These are phyloP conservation scores for Cytospora leucostoma DNA, from an alignment of 2,329 filamentous ascomycete species.

Conservation along the genomic window DNA sequence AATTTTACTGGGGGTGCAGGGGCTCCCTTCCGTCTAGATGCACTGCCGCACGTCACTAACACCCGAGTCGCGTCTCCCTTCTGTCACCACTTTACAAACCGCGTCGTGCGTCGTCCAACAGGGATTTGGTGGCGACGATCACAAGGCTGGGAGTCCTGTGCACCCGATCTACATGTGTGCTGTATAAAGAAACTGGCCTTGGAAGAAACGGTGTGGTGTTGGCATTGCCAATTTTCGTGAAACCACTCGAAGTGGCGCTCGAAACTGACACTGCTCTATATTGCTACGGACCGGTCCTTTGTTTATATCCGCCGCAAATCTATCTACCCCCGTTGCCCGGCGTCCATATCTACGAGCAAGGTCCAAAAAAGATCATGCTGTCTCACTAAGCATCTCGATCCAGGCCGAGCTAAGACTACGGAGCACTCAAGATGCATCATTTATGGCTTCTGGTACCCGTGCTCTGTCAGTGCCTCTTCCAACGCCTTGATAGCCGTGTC, in stretches of 20 bases:
- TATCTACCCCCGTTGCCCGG: constrained; percentile 5
- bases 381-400: background rate
- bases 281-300: constrained; percentile 4
- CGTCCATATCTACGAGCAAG: background rate
- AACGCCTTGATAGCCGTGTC: constrained; percentile 81
- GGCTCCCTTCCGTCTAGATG: background rate
- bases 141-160: background rate
- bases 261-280: background rate
- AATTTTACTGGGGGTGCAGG: constrained; percentile 18
- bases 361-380: background rate
- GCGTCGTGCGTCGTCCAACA: constrained; percentile 9
- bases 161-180: too few species aligned
- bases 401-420: background rate
- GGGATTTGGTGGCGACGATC: background rate
- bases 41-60: constrained; percentile 22
- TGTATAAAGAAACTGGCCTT: too few species aligned
- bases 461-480: constrained; percentile 72
- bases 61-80: constrained; percentile 23
- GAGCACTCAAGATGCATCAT: constrained; percentile 3
- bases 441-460: constrained; percentile 60
- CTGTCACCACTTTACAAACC: constrained; percentile 21
- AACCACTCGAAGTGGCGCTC: too few species aligned
- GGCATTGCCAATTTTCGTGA: too few species aligned
- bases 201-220: too few species aligned
- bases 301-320: constrained; percentile 4